Conservation (phyloP, 73 alveolate species). For the Tetrahymena malaccensis region DNA sequence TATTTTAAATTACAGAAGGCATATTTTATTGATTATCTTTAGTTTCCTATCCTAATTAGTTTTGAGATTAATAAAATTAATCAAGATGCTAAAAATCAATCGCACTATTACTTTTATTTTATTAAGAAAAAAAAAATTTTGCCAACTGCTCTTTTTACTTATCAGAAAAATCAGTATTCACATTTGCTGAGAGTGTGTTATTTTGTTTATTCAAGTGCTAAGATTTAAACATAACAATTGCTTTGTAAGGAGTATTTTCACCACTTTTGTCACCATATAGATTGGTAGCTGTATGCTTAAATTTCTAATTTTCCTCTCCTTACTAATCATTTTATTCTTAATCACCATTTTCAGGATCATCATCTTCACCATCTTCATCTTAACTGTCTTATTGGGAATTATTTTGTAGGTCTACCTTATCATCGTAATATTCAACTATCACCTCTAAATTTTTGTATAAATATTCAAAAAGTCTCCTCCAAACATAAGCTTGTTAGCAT, state of each 20-base stretch:
- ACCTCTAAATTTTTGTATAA: background rate
- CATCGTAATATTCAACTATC: background rate
- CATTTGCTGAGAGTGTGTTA: background rate
- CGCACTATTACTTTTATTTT: background rate
- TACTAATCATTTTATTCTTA: background rate
- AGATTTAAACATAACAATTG: background rate
- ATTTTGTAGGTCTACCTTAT: background rate
- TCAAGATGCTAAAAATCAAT: background rate
- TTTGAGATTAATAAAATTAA: no score
- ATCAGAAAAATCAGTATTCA: background rate
- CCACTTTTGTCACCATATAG: background rate
- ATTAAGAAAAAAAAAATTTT: background rate
- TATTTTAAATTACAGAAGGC: background rate
- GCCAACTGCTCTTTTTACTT: background rate
- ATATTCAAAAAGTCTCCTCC: background rate
- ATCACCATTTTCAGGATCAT: background rate
- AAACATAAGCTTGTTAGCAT: background rate
- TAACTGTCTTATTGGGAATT: background rate
- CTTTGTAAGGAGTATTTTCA: background rate
- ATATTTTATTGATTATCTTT: background rate
- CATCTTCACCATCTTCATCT: background rate
- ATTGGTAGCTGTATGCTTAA: background rate
- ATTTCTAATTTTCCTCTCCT: background rate
- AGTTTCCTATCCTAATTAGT: background rate
- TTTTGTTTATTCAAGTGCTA: background rate